Base-by-base conservation (phyloP, 192 early-diverging fungal species). In the Coemansia sp. region DNA sequence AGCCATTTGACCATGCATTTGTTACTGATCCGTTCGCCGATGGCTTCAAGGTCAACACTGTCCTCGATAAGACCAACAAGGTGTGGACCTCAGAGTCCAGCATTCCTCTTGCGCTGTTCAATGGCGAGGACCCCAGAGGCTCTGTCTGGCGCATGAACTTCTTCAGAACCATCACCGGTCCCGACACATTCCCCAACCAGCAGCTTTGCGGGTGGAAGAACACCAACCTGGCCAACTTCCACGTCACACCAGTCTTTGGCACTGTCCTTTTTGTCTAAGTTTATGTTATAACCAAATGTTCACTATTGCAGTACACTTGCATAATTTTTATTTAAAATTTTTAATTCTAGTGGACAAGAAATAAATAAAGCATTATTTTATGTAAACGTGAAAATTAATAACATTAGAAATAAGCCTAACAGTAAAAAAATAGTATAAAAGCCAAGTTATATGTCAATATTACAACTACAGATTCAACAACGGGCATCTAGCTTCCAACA, bases 121-220 rank as follows among this genome's bases (percentile, higher is more conserved):
- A 82, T 28, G 80, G 62, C 33, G 80, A 82, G 56, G 68, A 76
- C 36, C 74, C 74, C 10, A 38, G 38, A 12, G 80, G 75, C 38
- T 59, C 64, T n/a, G 34, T 22, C 14, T 82, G 80, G 80, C 74
- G 80, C 54, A 82, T 82, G 80, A 82, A 82, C 69, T 82, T 82
- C 52, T 82, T 82, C 75, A 64, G 80, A 20, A 82, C 80, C 0
- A 64, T 82, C 18, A 71, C 68, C 25, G 59, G 72, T 32, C 71
- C 74, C 1, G n/a, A 10, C 20, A 76, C 66, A 0, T 82, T 62
- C 49, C 80, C 80, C 6, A 31, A 82, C 60, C 80, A 82, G 71
- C 61, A 74, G 68, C 80, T 82, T 16, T 76, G 80, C 11, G 80
- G 74, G 5, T 82, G 80, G 80, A 73, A 68, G 66, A 77, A 76